A percentile compares a stretch with the other conserved stretches of the same genome.
Conservation (phyloP, 345 rosid species). For the Boechera divaricarpa region DNA sequence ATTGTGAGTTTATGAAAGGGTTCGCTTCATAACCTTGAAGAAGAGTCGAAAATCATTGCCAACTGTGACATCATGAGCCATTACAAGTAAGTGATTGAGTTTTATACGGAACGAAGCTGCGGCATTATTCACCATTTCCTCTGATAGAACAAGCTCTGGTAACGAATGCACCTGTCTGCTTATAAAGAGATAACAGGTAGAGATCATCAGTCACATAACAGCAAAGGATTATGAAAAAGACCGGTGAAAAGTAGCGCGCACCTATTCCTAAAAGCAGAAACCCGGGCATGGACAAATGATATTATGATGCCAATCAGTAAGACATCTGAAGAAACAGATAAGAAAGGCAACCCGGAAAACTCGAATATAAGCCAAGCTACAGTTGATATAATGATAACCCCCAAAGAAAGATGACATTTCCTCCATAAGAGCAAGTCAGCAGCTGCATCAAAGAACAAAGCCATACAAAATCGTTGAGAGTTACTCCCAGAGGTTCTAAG, state of each 20-base stretch:
- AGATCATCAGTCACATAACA: constrained; percentile 8
- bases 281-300: constrained; percentile 62
- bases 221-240: not conserved
- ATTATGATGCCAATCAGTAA: constrained; percentile 64
- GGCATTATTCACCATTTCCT: constrained; percentile 81
- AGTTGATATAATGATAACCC: constrained; percentile 78
- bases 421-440: constrained; percentile 87
- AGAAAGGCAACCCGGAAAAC: constrained; percentile 76
- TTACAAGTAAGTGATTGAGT: constrained; percentile 72
- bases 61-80: constrained; percentile 87
- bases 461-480: constrained; percentile 7
- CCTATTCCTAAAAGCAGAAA: constrained; percentile 66
- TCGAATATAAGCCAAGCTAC: constrained; percentile 82
- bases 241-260: constrained; percentile 34
- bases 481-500: not conserved
- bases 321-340: constrained; percentile 82
- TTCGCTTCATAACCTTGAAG: constrained; percentile 59
- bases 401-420: constrained; percentile 61
- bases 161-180: constrained; percentile 50
- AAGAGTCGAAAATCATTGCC: constrained; percentile 84
- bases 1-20: constrained; percentile 17
- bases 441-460: constrained; percentile 50
- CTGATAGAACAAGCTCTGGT: constrained; percentile 81
- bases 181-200: not conserved
- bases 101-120: constrained; percentile 85